These are phyloP conservation scores for Yamadazyma phyllophila DNA, from an alignment of 805 yeast species.

Conservation along the genomic window DNA sequence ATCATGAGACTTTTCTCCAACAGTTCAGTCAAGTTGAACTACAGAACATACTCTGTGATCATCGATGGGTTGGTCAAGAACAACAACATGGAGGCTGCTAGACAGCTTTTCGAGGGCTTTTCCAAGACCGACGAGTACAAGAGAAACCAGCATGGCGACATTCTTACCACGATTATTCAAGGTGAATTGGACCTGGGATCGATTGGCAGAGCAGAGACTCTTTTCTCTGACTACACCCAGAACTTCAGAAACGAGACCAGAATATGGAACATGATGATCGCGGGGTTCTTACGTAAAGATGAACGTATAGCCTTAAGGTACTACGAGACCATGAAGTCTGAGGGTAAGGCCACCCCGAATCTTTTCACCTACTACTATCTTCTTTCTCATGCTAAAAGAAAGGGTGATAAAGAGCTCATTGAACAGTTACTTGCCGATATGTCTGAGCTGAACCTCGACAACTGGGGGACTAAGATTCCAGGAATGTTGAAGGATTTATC, in stretches of 20 bases:
- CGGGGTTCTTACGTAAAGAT: conserved; percentile 25
- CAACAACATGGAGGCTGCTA: conserved; percentile 52
- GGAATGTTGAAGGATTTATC: conserved; percentile 19
- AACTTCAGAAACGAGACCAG: conserved; percentile 34
- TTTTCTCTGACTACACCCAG: conserved; percentile 25
- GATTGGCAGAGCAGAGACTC: conserved; percentile 25
- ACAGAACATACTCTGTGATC: conserved; percentile 49
- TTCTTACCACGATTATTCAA: conserved; percentile 45
- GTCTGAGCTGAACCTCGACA: conserved; percentile 22
- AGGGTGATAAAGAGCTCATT: conserved; percentile 28
- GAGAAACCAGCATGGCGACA: conserved; percentile 35
- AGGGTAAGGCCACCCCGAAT: conserved; percentile 38
- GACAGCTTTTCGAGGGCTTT: conserved; percentile 40
- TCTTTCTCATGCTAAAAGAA: conserved; percentile 35
- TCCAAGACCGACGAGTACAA: conserved; percentile 4
- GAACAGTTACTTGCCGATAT: conserved; percentile 41
- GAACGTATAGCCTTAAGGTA: conserved; percentile 42
- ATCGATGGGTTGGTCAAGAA: conserved; percentile 52
- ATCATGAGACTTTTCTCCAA: conserved; percentile 42
- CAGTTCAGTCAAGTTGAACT: conserved; percentile 30
- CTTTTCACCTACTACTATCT: conserved; percentile 49
- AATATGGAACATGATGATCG: conserved; percentile 42
- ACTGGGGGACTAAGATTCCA: conserved; percentile 43
- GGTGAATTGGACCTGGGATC: conserved; percentile 46
- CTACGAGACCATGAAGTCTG: conserved; percentile 23